Base-by-base conservation (phyloP, 1,139 yeast genomes). In the Yamadazyma oceani region DNA sequence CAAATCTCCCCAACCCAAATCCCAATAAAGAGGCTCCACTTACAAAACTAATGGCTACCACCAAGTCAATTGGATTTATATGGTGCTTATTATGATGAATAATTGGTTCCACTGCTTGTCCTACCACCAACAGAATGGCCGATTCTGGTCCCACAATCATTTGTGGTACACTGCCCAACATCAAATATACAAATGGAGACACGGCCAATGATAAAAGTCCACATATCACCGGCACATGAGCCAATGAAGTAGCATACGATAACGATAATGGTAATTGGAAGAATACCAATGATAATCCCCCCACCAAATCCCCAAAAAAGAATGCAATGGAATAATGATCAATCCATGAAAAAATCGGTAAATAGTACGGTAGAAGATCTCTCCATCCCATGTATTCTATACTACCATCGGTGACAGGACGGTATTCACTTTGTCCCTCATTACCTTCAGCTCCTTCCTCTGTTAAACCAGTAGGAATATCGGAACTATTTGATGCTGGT, bases 121-220 rank as follows among this genome's bases (percentile, higher is more conserved):
- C 97, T 2, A 92, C 87, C 30, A 92, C 84, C 55, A 92, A 70
- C 1, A 95, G 85, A 21, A 90, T 85, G 2, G 97, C 96, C 7
- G 92, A 94, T 55, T 92, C 98, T 0, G 98, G 98, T 0, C 97
- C 97, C 6, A 90, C 95, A 38, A 90, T 85, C 96, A 92, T 86
- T 54, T 85, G 95, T 0, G 97, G 97, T 1, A 89, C 96, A 17
- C 96, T 82, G 0, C 98, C 97, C 54, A 90, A 75, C 1, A 90
- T 48, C 37, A 87, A 73, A 56, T 92, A 92, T 3, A 92, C 72
- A 34, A 90, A 65, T 0, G 97, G 97, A 1, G 96, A 82, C 3
- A 90, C 66, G 0, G 89, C 90, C 38, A 90, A 68, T 0, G 95
- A 90, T 47, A 82, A 76, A 9, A 92, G 69, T 0, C 97, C 98